Conservation (phyloP, 257 asterid species). For the Avicennia marina region DNA sequence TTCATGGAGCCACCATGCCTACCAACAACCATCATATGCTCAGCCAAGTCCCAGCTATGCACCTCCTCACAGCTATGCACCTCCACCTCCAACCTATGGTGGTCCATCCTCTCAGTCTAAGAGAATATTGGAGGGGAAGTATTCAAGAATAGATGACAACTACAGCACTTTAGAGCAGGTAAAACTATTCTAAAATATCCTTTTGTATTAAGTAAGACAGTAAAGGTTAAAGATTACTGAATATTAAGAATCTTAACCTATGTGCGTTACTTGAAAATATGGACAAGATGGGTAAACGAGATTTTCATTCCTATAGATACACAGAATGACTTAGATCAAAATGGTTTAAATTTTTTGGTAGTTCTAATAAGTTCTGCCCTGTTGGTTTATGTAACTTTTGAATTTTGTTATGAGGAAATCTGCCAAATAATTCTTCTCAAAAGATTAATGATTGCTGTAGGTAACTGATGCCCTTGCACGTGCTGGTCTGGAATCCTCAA, state of each 20-base stretch:
- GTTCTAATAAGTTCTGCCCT: no score
- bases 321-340: no score
- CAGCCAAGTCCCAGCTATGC: conserved; percentile 55
- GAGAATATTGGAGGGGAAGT: conserved; percentile 71
- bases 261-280: no score
- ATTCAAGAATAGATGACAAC: conserved; percentile 78
- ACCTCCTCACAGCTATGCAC: conserved; percentile 45
- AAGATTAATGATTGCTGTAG: conserved; percentile 29
- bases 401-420: not conserved
- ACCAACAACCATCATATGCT: conserved; percentile 46
- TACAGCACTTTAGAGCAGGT: conserved; percentile 77
- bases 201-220: not conserved
- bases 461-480: conserved; percentile 90
- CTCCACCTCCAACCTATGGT: conserved; percentile 46
- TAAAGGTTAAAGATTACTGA: not conserved
- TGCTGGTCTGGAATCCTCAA: conserved; percentile 95
- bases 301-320: no score
- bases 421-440: not conserved
- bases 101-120: conserved; percentile 53
- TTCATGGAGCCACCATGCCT: conserved; percentile 38
- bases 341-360: no score
- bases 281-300: no score
- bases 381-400: no score
- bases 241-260: not conserved
- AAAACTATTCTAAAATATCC: not conserved